phyloP scores from a whole-genome alignment of 2,329 filamentous ascomycete genomes.

The Ophiocordyceps camponoti-saundersi region DNA sequence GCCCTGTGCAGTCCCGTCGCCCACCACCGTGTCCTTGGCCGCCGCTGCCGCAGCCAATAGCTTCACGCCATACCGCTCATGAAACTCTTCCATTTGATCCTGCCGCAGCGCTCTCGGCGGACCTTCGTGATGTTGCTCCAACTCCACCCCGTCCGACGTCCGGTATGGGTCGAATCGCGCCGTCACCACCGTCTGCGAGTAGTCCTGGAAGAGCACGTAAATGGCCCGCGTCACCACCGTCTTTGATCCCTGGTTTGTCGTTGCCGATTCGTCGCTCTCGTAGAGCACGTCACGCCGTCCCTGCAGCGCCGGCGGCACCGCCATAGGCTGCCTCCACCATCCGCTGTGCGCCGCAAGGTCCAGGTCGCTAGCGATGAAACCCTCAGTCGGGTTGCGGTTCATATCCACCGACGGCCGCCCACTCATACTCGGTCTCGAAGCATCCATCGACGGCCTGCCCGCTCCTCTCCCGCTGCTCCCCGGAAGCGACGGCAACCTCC shows the following conservation, averaged over 20 bases:
- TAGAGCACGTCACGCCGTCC: slow-evolving; percentile 67
- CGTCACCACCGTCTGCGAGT: slow-evolving; percentile 83
- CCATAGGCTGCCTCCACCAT: slow-evolving; percentile 79
- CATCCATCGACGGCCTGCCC: slow-evolving; percentile 17
- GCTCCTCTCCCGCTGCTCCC: slow-evolving; percentile 16
- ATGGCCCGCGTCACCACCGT: slow-evolving; percentile 62
- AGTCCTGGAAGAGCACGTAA: slow-evolving; percentile 85
- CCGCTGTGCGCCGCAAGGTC: slow-evolving; percentile 57
- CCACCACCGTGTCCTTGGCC: slow-evolving; percentile 67
- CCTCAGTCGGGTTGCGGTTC: slow-evolving; percentile 56
- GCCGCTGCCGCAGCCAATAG: slow-evolving; percentile 53
- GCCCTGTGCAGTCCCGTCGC: slow-evolving; percentile 64
- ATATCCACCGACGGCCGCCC: slow-evolving; percentile 55
- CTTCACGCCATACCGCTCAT: slow-evolving; percentile 62
- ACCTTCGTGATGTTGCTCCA: slow-evolving; percentile 76
- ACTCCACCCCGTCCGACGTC: slow-evolving; percentile 44
- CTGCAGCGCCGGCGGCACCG: slow-evolving; percentile 66
- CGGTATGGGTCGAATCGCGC: slow-evolving; percentile 64
- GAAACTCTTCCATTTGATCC: slow-evolving; percentile 80
- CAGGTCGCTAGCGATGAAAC: slow-evolving; percentile 75
- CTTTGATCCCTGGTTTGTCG: slow-evolving; percentile 52
- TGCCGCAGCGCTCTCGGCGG: slow-evolving; percentile 72
- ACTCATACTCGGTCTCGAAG: slow-evolving; percentile 20
- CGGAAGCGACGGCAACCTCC: slow-evolving; percentile 18
- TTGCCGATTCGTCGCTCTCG: slow-evolving; percentile 64